Evolutionary conservation across 2,329 filamentous ascomycete genomes (phyloP).

Genomic region (Pseudogymnoascus destructans): DNA sequence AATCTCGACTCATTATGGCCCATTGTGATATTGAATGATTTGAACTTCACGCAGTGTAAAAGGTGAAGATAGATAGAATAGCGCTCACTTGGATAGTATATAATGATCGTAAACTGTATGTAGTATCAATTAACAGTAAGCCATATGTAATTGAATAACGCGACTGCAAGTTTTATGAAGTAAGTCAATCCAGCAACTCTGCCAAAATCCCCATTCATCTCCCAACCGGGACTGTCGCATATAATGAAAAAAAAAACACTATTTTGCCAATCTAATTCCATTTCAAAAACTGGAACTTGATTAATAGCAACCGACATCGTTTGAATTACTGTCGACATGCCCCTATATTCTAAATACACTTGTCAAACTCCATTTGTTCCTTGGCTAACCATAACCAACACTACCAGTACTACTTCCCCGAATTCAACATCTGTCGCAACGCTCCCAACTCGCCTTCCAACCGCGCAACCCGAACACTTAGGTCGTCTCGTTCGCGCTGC

Average conservation of each 20-base stretch:
- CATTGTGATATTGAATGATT: neutral
- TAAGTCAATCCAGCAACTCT: neutral
- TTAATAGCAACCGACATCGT: constrained; percentile 6
- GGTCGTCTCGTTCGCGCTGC: constrained; percentile 47
- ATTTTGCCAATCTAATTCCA: constrained; percentile 5
- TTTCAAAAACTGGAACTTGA: constrained; percentile 2
- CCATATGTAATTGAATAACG: neutral
- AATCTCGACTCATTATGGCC: neutral
- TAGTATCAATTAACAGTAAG: neutral
- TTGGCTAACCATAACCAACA: constrained; percentile 2
- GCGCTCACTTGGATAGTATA: neutral
- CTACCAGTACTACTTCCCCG: constrained; percentile 2
- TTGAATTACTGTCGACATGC: neutral
- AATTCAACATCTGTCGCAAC: constrained; percentile 36
- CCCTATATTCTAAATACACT: constrained; percentile 1
- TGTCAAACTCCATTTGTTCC: neutral
- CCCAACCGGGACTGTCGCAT: neutral
- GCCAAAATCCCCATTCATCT: neutral
- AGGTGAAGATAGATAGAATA: neutral
- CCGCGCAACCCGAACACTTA: constrained; percentile 48
- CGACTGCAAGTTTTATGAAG: neutral
- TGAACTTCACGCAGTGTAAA: neutral
- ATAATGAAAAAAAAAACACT: neutral
- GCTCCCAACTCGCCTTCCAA: constrained; percentile 53
- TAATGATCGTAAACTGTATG: neutral